Conservation (phyloP, 805 yeast species). For the Saturnispora galanensis region DNA sequence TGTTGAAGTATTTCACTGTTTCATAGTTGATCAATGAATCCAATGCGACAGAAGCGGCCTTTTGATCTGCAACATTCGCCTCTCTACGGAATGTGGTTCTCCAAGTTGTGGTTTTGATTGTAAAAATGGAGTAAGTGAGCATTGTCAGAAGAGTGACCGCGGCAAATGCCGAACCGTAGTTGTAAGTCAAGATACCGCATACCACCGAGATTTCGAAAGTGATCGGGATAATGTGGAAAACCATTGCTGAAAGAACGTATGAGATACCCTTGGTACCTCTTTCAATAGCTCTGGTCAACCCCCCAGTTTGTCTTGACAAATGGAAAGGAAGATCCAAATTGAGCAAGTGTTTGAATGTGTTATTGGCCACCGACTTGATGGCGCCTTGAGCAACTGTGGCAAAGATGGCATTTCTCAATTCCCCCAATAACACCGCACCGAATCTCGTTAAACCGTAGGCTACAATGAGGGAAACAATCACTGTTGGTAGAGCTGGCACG, state of each 20-base stretch:
- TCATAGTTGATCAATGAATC: slow-evolving; percentile 93
- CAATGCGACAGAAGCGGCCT: slow-evolving; percentile 89
- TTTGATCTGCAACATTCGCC: slow-evolving; percentile 88
- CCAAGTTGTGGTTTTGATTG: slow-evolving; percentile 93
- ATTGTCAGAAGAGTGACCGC: slow-evolving; percentile 81
- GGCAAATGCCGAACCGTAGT: slow-evolving; percentile 83
- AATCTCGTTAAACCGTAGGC: slow-evolving; percentile 93
- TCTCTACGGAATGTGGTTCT: slow-evolving; percentile 82
- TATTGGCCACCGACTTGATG: slow-evolving; percentile 78
- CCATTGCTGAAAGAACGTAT: slow-evolving; percentile 89
- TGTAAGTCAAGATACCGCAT: slow-evolving; percentile 87
- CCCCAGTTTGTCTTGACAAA: slow-evolving; percentile 88
- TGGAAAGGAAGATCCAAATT: slow-evolving; percentile 85
- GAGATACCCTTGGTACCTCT: slow-evolving; percentile 97
- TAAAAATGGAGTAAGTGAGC: slow-evolving; percentile 80
- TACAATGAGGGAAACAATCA: slow-evolving; percentile 57
- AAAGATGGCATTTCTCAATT: slow-evolving; percentile 87
- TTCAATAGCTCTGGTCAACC: slow-evolving; percentile 90
- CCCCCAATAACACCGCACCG: slow-evolving; percentile 92
- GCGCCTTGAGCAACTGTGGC: slow-evolving; percentile 95
- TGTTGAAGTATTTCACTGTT: slow-evolving; percentile 89
- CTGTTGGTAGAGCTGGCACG: slow-evolving; percentile 35
- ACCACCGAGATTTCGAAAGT: slow-evolving; percentile 88
- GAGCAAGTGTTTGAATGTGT: slow-evolving; percentile 77
- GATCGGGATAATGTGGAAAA: slow-evolving; percentile 92